phyloP scores from a whole-genome alignment of 2,329 filamentous ascomycete species.

The Phaeosphaeria sp. region DNA sequence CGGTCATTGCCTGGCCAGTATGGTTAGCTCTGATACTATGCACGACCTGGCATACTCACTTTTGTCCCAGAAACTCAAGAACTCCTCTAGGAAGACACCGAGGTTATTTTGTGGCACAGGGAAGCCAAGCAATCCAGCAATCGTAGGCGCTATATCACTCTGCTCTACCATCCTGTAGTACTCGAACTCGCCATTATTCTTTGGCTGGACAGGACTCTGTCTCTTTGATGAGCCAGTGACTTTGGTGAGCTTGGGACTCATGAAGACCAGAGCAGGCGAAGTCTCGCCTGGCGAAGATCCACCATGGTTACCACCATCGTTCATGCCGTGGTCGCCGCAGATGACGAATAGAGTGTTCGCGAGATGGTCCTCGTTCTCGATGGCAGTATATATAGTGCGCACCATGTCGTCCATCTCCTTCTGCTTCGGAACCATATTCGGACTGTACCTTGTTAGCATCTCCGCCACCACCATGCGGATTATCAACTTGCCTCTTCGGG shows the following conservation, averaged over 20 bases:
- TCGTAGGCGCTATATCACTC: conserved; percentile 88
- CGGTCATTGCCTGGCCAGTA: conserved; percentile 58
- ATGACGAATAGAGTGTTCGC: conserved; percentile 81
- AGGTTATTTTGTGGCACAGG: conserved; percentile 90
- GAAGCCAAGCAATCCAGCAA: conserved; percentile 85
- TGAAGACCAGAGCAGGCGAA: conserved; percentile 87
- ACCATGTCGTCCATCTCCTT: conserved; percentile 90
- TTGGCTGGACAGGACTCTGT: conserved; percentile 63
- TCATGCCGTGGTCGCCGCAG: conserved; percentile 98
- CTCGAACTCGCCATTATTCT: conserved; percentile 68
- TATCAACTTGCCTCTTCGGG: conserved; percentile 71
- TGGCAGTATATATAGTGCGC: conserved; percentile 74
- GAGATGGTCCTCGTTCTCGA: conserved; percentile 74
- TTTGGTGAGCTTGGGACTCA: conserved; percentile 78
- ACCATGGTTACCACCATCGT: conserved; percentile 95
- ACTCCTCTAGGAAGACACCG: conserved; percentile 80
- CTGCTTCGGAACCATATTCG: conserved; percentile 93
- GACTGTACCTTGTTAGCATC: conserved; percentile 56
- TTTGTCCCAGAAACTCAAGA: conserved; percentile 77
- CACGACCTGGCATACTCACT: conserved; percentile 60
- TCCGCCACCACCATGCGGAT: too few relatives aligned
- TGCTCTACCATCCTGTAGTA: conserved; percentile 90
- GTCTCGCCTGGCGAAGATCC: conserved; percentile 94
- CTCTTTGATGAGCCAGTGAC: conserved; percentile 51
- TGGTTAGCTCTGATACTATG: conserved; percentile 30